Evolutionary conservation across 768 basidiomycete species (phyloP).

Genomic region (Rickenella mellea): DNA sequence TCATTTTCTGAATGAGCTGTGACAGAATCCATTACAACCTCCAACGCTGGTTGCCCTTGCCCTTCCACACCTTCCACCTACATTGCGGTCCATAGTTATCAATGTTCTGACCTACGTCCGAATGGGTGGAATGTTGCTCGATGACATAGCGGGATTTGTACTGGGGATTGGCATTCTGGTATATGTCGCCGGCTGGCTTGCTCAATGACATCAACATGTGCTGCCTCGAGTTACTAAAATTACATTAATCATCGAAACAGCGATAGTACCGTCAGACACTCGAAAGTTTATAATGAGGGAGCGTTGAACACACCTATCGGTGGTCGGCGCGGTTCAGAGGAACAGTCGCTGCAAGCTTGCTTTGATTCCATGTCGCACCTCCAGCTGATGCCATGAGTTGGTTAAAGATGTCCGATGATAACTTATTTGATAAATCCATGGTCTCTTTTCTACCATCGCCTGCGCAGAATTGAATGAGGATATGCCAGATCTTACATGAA

Average conservation of each 20-base stretch:
- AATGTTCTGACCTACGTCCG: conserved; percentile 59
- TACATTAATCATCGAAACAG: no score
- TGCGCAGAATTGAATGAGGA: conserved; percentile 13
- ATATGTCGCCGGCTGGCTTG: conserved; percentile 40
- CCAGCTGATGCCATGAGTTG: conserved; percentile 66
- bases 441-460: conserved; percentile 39
- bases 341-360: no score
- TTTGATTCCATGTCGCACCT: conserved; percentile 46
- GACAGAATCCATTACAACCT: conserved; percentile 48
- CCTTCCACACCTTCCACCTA: conserved; percentile 58
- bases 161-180: conserved; percentile 67
- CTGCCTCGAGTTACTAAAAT: no score
- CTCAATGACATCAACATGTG: no score
- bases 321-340: no score
- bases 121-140: conserved; percentile 56
- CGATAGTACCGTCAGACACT: no score
- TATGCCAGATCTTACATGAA: background rate
- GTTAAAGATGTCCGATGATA: conserved; percentile 56
- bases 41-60: conserved; percentile 50
- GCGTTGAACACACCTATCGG: no score
- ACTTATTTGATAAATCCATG: conserved; percentile 54
- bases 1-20: background rate
- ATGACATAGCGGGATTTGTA: conserved; percentile 61
- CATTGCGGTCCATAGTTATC: conserved; percentile 51
- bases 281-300: no score